These are phyloP conservation scores for Rhododendron kiyosumense DNA, from an alignment of 148 eudicot species.

Conservation along the genomic window DNA sequence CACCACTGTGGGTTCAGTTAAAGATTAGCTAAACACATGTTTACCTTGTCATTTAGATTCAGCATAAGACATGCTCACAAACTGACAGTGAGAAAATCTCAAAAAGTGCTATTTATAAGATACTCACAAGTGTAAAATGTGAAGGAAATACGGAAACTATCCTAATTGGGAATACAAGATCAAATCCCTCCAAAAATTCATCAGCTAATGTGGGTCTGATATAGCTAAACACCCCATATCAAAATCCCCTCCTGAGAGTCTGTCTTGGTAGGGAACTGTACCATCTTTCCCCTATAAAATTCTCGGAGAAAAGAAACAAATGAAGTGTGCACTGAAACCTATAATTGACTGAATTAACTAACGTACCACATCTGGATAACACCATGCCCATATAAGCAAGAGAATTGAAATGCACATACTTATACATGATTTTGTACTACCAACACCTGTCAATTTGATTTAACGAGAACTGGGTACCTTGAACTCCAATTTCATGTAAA, in stretches of 20 bases:
- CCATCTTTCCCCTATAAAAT: neutral
- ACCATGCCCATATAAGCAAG: neutral
- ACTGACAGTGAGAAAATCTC: neutral
- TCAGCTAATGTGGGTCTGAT: neutral
- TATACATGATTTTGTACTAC: neutral
- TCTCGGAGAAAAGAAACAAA: neutral
- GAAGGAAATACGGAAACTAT: neutral
- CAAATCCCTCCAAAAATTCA: neutral
- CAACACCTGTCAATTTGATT: neutral
- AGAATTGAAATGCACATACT: neutral
- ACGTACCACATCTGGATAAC: neutral
- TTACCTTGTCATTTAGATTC: neutral
- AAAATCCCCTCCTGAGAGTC: neutral
- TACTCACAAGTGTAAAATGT: neutral
- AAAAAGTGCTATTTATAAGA: neutral
- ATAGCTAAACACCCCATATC: neutral
- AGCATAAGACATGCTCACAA: neutral
- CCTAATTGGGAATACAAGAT: neutral
- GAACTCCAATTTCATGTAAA: slow-evolving; percentile 35
- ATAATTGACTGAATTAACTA: neutral
- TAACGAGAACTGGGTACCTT: slow-evolving; percentile 33
- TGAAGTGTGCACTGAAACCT: neutral
- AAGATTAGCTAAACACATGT: neutral
- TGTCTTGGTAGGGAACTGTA: neutral
- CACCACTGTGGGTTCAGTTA: neutral